These are phyloP conservation scores for Podila clonocystis DNA, from an alignment of 192 early-diverging fungal species.

Conservation along the genomic window DNA sequence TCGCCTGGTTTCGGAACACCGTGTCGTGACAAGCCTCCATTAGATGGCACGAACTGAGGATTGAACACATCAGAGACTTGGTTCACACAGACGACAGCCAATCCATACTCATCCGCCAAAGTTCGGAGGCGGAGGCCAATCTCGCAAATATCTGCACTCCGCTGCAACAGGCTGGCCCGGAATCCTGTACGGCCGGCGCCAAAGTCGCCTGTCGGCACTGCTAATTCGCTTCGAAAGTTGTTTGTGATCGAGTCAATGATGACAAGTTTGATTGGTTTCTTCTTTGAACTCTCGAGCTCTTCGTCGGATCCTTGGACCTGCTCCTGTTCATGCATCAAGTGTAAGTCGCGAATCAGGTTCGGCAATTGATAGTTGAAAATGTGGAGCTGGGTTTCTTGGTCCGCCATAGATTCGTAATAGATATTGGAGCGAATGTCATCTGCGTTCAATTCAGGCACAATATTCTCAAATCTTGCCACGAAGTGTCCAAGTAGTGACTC, in stretches of 20 bases:
- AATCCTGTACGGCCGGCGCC: conserved; percentile 14
- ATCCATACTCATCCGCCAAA: conserved; percentile 66
- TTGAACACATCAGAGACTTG: conserved; percentile 66
- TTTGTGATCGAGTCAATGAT: conserved; percentile 90
- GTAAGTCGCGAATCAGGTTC: conserved; percentile 52
- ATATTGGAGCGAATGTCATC: conserved; percentile 55
- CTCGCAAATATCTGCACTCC: conserved; percentile 64
- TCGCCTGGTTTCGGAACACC: conserved; percentile 22
- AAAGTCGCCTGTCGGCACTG: neutral
- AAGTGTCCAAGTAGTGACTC: conserved; percentile 55
- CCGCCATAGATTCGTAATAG: conserved; percentile 73
- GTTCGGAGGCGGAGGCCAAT: conserved; percentile 70
- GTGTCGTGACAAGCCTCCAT: neutral
- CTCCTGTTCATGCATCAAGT: neutral
- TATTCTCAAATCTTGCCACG: conserved; percentile 21
- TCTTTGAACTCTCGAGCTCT: conserved; percentile 49
- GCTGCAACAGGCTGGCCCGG: conserved; percentile 37
- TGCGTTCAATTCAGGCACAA: conserved; percentile 26
- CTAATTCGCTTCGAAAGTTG: conserved; percentile 68
- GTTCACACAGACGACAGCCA: conserved; percentile 83
- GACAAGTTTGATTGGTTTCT: conserved; percentile 71
- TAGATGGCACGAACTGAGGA: conserved; percentile 8
- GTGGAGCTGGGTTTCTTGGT: conserved; percentile 78
- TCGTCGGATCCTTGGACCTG: neutral
- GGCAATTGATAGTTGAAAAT: conserved; percentile 80